Conservation (phyloP, 345 rosid species). For the Acer yangbiense region DNA sequence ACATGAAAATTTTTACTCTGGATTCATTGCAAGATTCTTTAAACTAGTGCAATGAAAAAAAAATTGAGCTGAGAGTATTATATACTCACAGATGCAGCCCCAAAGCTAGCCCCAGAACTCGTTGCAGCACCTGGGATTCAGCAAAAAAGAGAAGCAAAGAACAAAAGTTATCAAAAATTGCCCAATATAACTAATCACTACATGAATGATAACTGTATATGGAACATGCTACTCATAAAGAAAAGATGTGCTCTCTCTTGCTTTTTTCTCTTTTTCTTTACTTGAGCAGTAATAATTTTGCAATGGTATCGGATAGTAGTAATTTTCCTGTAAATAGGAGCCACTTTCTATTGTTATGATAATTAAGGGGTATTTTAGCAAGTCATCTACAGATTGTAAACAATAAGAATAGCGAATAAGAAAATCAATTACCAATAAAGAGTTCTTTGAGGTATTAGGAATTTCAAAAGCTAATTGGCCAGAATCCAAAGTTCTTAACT, state of each 20-base stretch:
- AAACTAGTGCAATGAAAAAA: neutral
- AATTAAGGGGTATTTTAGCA: neutral
- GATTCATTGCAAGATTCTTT: neutral
- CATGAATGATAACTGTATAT: neutral
- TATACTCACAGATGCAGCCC: slow-evolving; percentile 69
- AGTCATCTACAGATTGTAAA: neutral
- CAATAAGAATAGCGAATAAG: neutral
- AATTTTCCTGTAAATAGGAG: neutral
- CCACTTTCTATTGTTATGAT: neutral
- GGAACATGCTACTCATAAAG: neutral
- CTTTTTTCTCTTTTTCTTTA: neutral
- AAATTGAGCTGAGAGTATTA: neutral
- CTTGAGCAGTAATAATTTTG: neutral
- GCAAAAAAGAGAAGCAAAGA: neutral
- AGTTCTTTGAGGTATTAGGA: neutral
- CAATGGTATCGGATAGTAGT: neutral
- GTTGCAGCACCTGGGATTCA: slow-evolving; percentile 54
- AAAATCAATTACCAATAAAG: slow-evolving; percentile 1
- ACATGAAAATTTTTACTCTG: neutral
- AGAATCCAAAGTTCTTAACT: neutral
- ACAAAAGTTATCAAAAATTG: neutral
- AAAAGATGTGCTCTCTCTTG: neutral
- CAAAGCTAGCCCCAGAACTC: slow-evolving; percentile 86
- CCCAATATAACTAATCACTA: neutral
- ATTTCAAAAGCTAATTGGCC: neutral